Conservation (phyloP, 768 basidiomycete species). For the Rhizopogon vesiculosus region DNA sequence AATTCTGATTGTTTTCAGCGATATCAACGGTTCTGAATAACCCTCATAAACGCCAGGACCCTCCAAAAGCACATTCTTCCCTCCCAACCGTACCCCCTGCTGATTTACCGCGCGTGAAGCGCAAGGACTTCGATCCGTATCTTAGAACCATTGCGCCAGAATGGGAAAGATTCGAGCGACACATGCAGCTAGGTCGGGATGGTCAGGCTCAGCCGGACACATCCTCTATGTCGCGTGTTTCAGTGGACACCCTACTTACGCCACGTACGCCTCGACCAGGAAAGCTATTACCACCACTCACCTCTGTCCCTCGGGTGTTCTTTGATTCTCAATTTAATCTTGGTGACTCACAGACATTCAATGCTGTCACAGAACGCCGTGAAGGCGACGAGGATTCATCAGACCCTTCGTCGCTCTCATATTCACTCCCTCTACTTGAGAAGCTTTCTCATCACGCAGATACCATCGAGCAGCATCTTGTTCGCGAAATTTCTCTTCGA, state of each 20-base stretch:
- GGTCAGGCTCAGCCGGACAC: constrained; percentile 18
- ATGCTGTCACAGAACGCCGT: constrained; percentile 65
- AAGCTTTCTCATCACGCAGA: constrained; percentile 90
- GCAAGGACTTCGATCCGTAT: constrained; percentile 85
- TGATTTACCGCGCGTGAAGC: constrained; percentile 72
- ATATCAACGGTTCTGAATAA: constrained; percentile 93
- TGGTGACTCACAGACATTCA: constrained; percentile 72
- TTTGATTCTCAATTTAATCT: constrained; percentile 79
- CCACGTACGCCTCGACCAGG: constrained; percentile 31
- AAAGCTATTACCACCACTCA: constrained; percentile 61
- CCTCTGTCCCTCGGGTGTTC: constrained; percentile 76
- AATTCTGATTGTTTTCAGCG: constrained; percentile 42
- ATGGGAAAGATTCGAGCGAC: constrained; percentile 70
- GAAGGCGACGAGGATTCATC: constrained; percentile 30
- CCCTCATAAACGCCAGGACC: constrained; percentile 78
- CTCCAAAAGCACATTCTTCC: constrained; percentile 82
- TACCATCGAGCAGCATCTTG: constrained; percentile 90
- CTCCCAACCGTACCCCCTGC: constrained; percentile 69
- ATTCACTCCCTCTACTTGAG: constrained; percentile 76
- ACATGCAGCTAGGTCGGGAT: constrained; percentile 25
- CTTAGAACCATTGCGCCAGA: constrained; percentile 65
- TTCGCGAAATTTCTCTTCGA: constrained; percentile 86
- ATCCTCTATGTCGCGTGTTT: constrained; percentile 3
- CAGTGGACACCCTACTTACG: constrained; percentile 7
- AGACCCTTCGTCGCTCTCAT: constrained; percentile 60